Conservation (phyloP, 805 yeast genomes). For the Metschnikowia gelsemii region DNA sequence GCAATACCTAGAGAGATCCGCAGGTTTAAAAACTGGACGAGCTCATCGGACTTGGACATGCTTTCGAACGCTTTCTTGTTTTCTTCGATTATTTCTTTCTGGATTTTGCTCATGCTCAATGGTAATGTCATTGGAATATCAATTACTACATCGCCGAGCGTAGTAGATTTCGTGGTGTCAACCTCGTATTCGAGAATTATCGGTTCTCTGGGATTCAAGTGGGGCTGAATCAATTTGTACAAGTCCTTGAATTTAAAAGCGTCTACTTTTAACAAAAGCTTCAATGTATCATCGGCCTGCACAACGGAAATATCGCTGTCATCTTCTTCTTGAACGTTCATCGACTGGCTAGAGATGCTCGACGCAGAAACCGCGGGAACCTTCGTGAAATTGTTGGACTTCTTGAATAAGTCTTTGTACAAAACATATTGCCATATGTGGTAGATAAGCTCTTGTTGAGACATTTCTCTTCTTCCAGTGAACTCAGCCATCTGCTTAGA, state of each 20-base stretch:
- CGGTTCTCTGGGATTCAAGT: conserved; percentile 81
- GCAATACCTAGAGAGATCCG: conserved; percentile 51
- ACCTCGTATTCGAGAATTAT: conserved; percentile 72
- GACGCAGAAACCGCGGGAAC: conserved; percentile 42
- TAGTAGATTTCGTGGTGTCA: conserved; percentile 71
- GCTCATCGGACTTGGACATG: conserved; percentile 44
- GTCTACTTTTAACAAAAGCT: conserved; percentile 46
- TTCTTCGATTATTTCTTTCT: conserved; percentile 36
- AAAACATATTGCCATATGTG: conserved; percentile 77
- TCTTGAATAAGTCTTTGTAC: conserved; percentile 54
- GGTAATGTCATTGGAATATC: conserved; percentile 60
- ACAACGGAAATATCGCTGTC: conserved; percentile 37
- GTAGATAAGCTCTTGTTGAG: conserved; percentile 83
- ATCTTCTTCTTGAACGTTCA: conserved; percentile 23
- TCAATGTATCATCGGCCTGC: conserved; percentile 46
- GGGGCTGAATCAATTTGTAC: conserved; percentile 62
- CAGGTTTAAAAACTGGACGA: conserved; percentile 41
- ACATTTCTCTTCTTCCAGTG: conserved; percentile 72
- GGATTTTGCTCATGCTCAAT: conserved; percentile 35
- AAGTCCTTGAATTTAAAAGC: conserved; percentile 69
- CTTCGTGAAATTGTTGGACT: conserved; percentile 28
- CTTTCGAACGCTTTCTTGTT: conserved; percentile 42
- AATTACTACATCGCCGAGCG: conserved; percentile 74
- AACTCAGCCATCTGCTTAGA: conserved; percentile 64
- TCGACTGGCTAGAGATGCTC: conserved; percentile 18